Percentiles rank a stretch among this genome's conserved stretches.
Conservation (phyloP, 257 asterid species). For the Solanum verrucosum region DNA sequence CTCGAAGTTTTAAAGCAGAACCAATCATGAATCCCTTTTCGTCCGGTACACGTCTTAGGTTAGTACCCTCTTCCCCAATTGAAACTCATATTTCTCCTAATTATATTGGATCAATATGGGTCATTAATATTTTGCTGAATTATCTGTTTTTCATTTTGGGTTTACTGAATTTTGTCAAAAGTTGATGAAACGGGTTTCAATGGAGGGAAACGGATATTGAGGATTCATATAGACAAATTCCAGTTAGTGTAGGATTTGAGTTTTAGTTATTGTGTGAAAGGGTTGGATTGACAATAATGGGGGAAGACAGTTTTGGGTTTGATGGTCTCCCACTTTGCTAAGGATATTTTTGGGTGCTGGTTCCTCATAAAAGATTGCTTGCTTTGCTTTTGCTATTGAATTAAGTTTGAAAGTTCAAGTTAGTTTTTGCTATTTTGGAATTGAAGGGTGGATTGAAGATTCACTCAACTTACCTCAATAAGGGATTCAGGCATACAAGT, state of each 20-base stretch:
- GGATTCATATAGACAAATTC: not conserved
- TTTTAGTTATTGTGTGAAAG: not conserved
- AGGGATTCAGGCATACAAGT: not conserved
- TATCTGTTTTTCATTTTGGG: not conserved
- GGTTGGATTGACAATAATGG: not conserved
- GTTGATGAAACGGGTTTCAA: not conserved
- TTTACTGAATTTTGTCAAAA: not conserved
- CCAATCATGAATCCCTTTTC: slow-evolving; percentile 89
- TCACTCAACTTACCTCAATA: not conserved
- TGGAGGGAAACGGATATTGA: not conserved
- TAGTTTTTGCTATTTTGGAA: not conserved
- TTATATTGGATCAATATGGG: not conserved
- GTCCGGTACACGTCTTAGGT: slow-evolving; percentile 88
- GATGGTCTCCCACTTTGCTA: not conserved
- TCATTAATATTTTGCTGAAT: not conserved
- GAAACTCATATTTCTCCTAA: not conserved
- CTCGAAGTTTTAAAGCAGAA: slow-evolving; percentile 35
- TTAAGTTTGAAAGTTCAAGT: not conserved
- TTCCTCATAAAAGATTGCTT: not conserved
- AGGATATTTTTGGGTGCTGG: not conserved
- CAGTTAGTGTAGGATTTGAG: not conserved
- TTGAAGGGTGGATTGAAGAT: not conserved
- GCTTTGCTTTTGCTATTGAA: not conserved
- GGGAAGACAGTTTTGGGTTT: not conserved
- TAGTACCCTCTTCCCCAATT: not conserved